These are phyloP conservation scores for Triticum dicoccoides DNA, from an alignment of 176 grass and related monocot genomes.

Conservation along the genomic window DNA sequence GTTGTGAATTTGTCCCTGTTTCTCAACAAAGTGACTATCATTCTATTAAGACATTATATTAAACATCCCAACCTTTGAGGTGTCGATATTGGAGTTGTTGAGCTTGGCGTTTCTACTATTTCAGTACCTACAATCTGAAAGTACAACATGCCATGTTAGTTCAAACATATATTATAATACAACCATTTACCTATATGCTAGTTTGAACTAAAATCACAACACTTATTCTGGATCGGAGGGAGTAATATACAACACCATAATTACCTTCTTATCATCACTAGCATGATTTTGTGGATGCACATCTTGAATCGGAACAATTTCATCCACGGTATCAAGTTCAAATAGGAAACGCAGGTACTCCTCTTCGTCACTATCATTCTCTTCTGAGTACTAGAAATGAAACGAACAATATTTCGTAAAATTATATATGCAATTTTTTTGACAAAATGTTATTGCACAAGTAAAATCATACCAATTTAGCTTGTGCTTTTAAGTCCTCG, in stretches of 20 bases:
- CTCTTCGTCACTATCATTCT: conserved; percentile 44
- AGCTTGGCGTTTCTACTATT: not conserved
- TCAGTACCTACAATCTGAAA: conserved; percentile 17
- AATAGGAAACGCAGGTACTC: conserved; percentile 61
- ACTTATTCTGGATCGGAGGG: too few relatives aligned
- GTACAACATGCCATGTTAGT: not conserved
- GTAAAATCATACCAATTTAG: conserved; percentile 43
- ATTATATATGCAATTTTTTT: not conserved
- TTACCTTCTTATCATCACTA: conserved; percentile 23
- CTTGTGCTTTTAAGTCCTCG: conserved; percentile 76
- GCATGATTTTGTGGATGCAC: not conserved
- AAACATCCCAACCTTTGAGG: conserved; percentile 13
- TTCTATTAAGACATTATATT: not conserved
- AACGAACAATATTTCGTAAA: not conserved
- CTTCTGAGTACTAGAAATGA: conserved; percentile 51
- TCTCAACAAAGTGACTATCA: not conserved
- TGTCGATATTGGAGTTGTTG: not conserved
- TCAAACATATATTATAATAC: not conserved
- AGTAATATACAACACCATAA: not conserved
- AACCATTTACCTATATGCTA: not conserved
- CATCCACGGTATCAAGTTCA: conserved; percentile 59
- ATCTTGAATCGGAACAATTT: conserved; percentile 31
- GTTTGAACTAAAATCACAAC: not conserved
- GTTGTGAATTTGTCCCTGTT: not conserved
- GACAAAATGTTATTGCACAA: not conserved